phyloP scores from a whole-genome alignment of 805 yeast species.

The Suhomyces pyralidae region DNA sequence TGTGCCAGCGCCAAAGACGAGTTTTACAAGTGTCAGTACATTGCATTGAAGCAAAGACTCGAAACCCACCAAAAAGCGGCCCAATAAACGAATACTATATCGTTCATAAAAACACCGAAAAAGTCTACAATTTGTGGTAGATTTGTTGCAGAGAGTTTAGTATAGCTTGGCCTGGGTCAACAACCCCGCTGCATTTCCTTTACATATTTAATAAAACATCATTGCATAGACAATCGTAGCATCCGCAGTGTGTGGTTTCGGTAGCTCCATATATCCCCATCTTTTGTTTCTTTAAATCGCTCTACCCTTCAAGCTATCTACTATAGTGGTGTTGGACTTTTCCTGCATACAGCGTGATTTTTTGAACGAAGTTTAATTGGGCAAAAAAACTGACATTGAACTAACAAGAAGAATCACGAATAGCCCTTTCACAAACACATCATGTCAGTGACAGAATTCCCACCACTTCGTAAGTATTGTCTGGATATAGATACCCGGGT shows the following conservation, averaged over 20 bases:
- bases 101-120: neutral
- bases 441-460: constrained; percentile 40
- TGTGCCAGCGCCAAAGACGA: constrained; percentile 40
- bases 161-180: neutral
- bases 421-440: neutral
- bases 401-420: neutral
- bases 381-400: neutral
- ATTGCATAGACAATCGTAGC: neutral
- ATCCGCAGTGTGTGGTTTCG: neutral
- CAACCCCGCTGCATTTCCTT: neutral
- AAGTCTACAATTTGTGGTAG: neutral
- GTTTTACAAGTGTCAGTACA: constrained; percentile 44
- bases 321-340: neutral
- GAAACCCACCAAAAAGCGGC: constrained; percentile 8
- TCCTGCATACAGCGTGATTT: constrained; percentile 5
- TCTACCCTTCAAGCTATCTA: neutral
- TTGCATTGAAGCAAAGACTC: constrained; percentile 42
- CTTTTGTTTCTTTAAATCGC: neutral
- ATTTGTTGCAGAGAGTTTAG: neutral
- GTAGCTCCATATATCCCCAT: neutral
- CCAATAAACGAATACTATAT: neutral
- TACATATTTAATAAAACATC: neutral
- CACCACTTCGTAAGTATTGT: constrained; percentile 39
- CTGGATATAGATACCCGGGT: neutral
- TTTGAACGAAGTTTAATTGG: constrained; percentile 15